These are phyloP conservation scores for Wickerhamomyces bovis DNA, from an alignment of 805 yeast species.

Conservation along the genomic window DNA sequence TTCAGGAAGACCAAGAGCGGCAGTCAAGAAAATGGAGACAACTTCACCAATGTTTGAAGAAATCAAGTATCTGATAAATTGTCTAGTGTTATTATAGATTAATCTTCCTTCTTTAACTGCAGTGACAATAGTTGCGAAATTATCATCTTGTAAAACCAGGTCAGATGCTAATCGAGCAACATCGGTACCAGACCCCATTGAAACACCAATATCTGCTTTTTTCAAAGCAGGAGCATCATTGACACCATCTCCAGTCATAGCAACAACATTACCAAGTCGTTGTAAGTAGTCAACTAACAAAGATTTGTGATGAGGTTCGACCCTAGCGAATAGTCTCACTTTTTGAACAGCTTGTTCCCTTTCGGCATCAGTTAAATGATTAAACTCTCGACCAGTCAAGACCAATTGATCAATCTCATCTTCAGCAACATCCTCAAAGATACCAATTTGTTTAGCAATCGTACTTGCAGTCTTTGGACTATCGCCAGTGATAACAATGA, in stretches of 20 bases:
- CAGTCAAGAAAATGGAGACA: conserved; percentile 49
- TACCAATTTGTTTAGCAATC: conserved; percentile 41
- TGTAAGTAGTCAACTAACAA: conserved; percentile 44
- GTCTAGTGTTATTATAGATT: conserved; percentile 36
- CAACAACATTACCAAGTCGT: conserved; percentile 44
- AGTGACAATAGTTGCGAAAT: conserved; percentile 49
- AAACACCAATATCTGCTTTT: conserved; percentile 57
- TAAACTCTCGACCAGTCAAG: conserved; percentile 37
- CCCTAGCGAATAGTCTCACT: conserved; percentile 44
- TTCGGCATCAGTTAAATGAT: conserved; percentile 27
- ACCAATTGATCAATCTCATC: conserved; percentile 23
- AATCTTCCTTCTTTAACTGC: conserved; percentile 54
- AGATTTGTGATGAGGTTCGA: conserved; percentile 51
- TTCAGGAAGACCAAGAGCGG: conserved; percentile 46
- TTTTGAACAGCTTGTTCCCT: conserved; percentile 39
- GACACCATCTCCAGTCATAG: conserved; percentile 64
- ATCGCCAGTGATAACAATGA: conserved; percentile 50
- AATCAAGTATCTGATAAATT: conserved; percentile 37
- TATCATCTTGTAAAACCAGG: conserved; percentile 48
- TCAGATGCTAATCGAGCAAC: conserved; percentile 57
- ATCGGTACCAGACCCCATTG: conserved; percentile 60
- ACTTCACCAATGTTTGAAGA: conserved; percentile 54
- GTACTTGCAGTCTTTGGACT: conserved; percentile 47
- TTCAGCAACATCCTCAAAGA: conserved; percentile 21
- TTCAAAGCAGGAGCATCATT: conserved; percentile 61